phyloP scores from a whole-genome alignment of 1,139 yeast genomes.

The Pichia sp. region DNA sequence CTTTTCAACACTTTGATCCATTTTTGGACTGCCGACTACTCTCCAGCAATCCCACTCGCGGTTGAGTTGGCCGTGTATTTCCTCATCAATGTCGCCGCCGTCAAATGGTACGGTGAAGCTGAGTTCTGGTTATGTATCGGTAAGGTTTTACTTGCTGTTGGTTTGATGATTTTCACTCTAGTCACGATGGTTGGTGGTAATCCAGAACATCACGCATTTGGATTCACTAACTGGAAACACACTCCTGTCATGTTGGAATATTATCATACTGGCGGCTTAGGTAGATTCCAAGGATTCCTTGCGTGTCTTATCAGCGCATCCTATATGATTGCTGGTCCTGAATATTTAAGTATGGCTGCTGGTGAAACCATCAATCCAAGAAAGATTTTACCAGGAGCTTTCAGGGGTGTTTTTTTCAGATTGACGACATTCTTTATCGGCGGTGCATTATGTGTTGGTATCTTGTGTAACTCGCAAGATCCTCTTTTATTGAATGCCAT shows the following conservation, averaged over 20 bases:
- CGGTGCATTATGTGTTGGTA: constrained; percentile 60
- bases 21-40: constrained; percentile 53
- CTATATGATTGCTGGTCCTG: constrained; percentile 54
- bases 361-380: constrained; percentile 67
- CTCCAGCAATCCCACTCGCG: constrained; percentile 50
- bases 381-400: constrained; percentile 73
- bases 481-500: constrained; percentile 44
- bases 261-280: constrained; percentile 43
- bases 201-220: constrained; percentile 39
- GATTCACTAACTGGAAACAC: constrained; percentile 42
- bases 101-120: constrained; percentile 49
- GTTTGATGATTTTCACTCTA: constrained; percentile 49
- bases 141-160: constrained; percentile 48
- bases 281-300: constrained; percentile 51
- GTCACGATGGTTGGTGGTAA: constrained; percentile 59
- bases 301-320: constrained; percentile 44
- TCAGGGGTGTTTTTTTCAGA: constrained; percentile 72
- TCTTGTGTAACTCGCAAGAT: constrained; percentile 53
- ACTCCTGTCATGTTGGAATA: constrained; percentile 38
- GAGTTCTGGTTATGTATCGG: constrained; percentile 54
- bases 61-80: constrained; percentile 46
- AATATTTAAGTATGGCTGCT: constrained; percentile 53
- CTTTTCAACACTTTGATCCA: constrained; percentile 53
- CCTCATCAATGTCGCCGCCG: constrained; percentile 49
- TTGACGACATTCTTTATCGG: constrained; percentile 67